These are phyloP conservation scores for Saccharomycopsis olivae DNA, from an alignment of 805 yeast species.

Conservation along the genomic window DNA sequence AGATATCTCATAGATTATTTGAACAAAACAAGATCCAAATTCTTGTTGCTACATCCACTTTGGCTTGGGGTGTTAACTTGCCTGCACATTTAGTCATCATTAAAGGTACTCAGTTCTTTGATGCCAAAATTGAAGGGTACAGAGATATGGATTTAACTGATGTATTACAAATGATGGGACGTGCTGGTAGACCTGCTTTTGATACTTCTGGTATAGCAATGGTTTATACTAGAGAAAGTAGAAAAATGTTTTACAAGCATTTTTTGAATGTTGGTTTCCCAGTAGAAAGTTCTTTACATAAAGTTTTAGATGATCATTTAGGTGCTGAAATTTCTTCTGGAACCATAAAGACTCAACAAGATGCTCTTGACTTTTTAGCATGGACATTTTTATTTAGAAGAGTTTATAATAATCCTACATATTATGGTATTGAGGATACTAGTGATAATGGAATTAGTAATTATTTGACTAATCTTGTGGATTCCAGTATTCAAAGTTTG, in stretches of 20 bases:
- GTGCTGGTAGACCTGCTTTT: conserved; percentile 98
- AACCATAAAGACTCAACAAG: conserved; percentile 86
- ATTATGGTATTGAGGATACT: conserved; percentile 73
- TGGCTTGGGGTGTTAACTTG: conserved; percentile 98
- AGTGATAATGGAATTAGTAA: conserved; percentile 44
- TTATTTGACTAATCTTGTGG: conserved; percentile 56
- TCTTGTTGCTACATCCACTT: conserved; percentile 91
- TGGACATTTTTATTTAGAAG: conserved; percentile 90
- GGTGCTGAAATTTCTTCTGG: conserved; percentile 96
- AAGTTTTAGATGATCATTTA: conserved; percentile 77
- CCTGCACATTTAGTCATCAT: conserved; percentile 98
- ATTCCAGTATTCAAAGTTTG: conserved; percentile 54
- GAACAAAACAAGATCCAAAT: conserved; percentile 78
- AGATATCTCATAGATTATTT: conserved; percentile 80
- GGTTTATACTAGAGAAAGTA: conserved; percentile 72
- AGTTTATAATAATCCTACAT: conserved; percentile 89
- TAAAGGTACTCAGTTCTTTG: conserved; percentile 95
- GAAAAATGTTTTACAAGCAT: conserved; percentile 79
- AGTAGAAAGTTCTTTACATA: conserved; percentile 75
- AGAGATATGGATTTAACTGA: conserved; percentile 91
- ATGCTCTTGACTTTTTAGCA: conserved; percentile 93
- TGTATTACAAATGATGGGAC: conserved; percentile 95
- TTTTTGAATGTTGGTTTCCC: conserved; percentile 91
- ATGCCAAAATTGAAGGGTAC: conserved; percentile 90
- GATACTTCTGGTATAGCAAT: conserved; percentile 90